A percentile compares a stretch with the other conserved stretches of the same genome.
Evolutionary conservation across 306 rosid species (phyloP).

Genomic region (Cucurbita moschata): DNA sequence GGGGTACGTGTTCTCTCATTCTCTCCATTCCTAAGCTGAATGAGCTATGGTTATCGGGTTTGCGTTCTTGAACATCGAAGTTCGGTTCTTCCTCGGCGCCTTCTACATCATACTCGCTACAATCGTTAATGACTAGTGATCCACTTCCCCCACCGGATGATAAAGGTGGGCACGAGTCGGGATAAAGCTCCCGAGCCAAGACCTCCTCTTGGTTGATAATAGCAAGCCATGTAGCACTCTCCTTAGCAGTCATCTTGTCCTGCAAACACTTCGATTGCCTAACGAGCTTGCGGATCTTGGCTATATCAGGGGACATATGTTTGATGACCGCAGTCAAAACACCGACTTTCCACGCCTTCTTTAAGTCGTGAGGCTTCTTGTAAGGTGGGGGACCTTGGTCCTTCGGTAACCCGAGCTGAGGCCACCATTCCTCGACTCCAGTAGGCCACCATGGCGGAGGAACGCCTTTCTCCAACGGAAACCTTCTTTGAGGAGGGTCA

Average conservation of each 20-base stretch:
- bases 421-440: conserved; percentile 82
- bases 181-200: conserved; percentile 50
- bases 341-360: conserved; percentile 86
- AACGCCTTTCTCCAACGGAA: conserved; percentile 68
- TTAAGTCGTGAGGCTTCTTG: conserved; percentile 86
- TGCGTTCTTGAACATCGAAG: conserved; percentile 46
- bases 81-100: conserved; percentile 40
- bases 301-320: conserved; percentile 82
- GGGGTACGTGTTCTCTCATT: conserved; percentile 25
- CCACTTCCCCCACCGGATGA: conserved; percentile 43
- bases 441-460: conserved; percentile 94
- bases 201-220: conserved; percentile 71
- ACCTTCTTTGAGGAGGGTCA: conserved; percentile 75
- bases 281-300: conserved; percentile 77
- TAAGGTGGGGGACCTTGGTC: conserved; percentile 81
- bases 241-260: conserved; percentile 91
- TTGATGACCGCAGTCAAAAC: conserved; percentile 74
- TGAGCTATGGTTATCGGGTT: conserved; percentile 31
- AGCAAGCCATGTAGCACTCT: conserved; percentile 82
- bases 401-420: conserved; percentile 48
- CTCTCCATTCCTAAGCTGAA: conserved; percentile 39
- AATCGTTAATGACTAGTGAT: conserved; percentile 36
- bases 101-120: conserved; percentile 74
- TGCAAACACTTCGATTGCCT: conserved; percentile 79
- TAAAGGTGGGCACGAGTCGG: conserved; percentile 40